Base-by-base conservation (phyloP, 2,329 filamentous ascomycete species). In the Cordyceps farinosa region DNA sequence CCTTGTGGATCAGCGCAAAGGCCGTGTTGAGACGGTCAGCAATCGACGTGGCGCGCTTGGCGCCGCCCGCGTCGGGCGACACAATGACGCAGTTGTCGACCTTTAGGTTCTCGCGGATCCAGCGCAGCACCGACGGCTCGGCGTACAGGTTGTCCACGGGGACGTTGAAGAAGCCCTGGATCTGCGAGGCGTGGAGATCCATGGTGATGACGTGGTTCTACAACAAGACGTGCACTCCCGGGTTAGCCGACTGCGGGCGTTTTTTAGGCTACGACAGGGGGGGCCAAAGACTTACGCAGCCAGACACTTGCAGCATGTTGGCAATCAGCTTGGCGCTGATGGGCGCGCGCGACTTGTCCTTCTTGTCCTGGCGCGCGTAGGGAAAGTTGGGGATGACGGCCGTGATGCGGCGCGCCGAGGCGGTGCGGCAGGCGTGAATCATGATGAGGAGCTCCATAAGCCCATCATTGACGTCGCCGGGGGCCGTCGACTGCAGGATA, bases 371-470 rank as follows among this genome's bases (percentile, higher is more conserved):
- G 56, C 94, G 88, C 15, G 94, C 93, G 73, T 98, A 98, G 34
- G 93, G 93, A 78, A 97, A 98, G 78, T 96, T 97, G 69, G 94
- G 94, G 58, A 97, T 90, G 67, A 97, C 91, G 67, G 92, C 94
- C 29, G 94, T 97, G 78, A 98, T 97, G 67, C 94, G 90, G 67
- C 93, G 88, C 13, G 94, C 94, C 51, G 78, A 81, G 42, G 82
- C 82, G 38, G 81, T 84, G 50, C 80, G 79, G 83, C 94, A 97
- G 67, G 94, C 94, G 74, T 96, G 96, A 77, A 97, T 96, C 88
- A 97, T 97, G 79, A 98, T 97, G 69, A 98, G 85, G 44, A 98
- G 86, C 79, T 99, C 94, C 94, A 99, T 98, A 65, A 99, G 85
- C 56, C 92, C 92, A 76, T 98, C 94, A 78, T 99, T 99, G 80